Percentiles rank a stretch among this genome's conserved stretches.
Conservation (phyloP, 2,329 filamentous ascomycete genomes). For the Alternaria triticina region DNA sequence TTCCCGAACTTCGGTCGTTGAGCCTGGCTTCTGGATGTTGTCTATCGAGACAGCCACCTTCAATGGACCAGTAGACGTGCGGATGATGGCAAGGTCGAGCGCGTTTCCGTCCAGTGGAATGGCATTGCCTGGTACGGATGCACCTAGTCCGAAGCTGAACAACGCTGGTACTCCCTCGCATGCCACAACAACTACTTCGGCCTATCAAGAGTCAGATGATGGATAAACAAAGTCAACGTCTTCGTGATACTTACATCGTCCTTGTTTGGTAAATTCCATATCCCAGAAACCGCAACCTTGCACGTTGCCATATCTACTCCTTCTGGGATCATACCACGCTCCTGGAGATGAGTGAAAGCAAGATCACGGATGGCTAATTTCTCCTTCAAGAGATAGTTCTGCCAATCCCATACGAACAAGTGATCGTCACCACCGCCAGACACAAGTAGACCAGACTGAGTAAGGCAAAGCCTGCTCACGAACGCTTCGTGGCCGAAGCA, state of each 20-base stretch:
- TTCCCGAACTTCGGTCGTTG: conserved; percentile 51
- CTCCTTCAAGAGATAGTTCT: conserved; percentile 59
- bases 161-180: conserved; percentile 63
- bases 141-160: conserved; percentile 65
- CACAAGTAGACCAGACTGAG: conserved; percentile 69
- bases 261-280: conserved; percentile 52
- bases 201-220: conserved; percentile 20
- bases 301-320: conserved; percentile 22
- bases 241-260: conserved; percentile 52
- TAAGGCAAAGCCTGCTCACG: conserved; percentile 76
- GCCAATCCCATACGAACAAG: conserved; percentile 85
- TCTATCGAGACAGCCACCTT: conserved; percentile 60
- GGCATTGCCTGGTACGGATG: conserved; percentile 47
- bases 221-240: background rate
- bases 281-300: conserved; percentile 58
- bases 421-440: conserved; percentile 87
- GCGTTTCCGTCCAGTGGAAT: conserved; percentile 69
- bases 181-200: conserved; percentile 47
- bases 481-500: conserved; percentile 90
- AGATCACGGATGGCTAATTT: conserved; percentile 54
- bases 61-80: conserved; percentile 9
- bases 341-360: conserved; percentile 27
- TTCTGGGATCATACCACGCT: conserved; percentile 17
- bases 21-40: conserved; percentile 58
- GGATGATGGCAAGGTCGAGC: conserved; percentile 59